Conservation (phyloP, 2,329 filamentous ascomycete genomes). For the Tolypocladium paradoxum region DNA sequence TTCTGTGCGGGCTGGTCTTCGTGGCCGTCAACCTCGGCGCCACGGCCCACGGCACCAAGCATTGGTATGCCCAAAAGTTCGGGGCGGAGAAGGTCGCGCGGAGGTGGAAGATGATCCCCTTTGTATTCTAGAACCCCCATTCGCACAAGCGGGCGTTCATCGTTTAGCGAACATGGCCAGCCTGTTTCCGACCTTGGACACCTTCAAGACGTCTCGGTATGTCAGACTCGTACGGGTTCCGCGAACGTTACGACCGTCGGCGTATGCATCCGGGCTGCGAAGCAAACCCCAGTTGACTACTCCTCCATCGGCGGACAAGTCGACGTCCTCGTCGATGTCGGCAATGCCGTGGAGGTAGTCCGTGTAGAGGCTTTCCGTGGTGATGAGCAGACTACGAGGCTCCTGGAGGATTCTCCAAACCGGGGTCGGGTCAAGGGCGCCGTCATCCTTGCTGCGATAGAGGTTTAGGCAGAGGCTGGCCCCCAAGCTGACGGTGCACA, state of each 20-base stretch:
- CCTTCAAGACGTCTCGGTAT: constrained; percentile 76
- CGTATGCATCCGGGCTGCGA: constrained; percentile 33
- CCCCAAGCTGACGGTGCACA: constrained; percentile 83
- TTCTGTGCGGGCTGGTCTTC: constrained; percentile 61
- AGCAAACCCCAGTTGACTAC: constrained; percentile 66
- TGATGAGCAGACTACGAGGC: constrained; percentile 68
- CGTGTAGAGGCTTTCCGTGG: constrained; percentile 56
- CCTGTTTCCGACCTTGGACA: constrained; percentile 62
- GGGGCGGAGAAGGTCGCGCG: constrained; percentile 49
- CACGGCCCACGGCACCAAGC: constrained; percentile 66
- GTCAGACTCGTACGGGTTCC: constrained; percentile 61
- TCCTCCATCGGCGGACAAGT: constrained; percentile 49
- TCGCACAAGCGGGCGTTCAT: constrained; percentile 14
- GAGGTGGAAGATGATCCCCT: constrained; percentile 70
- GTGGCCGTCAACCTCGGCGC: constrained; percentile 70
- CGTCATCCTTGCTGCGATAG: constrained; percentile 51
- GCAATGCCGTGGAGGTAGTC: constrained; percentile 67
- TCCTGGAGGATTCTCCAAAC: constrained; percentile 65
- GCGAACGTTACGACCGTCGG: constrained; percentile 44
- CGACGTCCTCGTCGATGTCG: constrained; percentile 52
- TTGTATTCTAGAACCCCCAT: constrained; percentile 37
- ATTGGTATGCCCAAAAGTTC: constrained; percentile 73
- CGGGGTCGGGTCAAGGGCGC: constrained; percentile 41
- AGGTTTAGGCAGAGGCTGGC: constrained; percentile 69
- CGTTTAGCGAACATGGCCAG: constrained; percentile 41